These are phyloP conservation scores for Podaxis sp. DNA, from an alignment of 768 basidiomycete genomes.

Conservation along the genomic window DNA sequence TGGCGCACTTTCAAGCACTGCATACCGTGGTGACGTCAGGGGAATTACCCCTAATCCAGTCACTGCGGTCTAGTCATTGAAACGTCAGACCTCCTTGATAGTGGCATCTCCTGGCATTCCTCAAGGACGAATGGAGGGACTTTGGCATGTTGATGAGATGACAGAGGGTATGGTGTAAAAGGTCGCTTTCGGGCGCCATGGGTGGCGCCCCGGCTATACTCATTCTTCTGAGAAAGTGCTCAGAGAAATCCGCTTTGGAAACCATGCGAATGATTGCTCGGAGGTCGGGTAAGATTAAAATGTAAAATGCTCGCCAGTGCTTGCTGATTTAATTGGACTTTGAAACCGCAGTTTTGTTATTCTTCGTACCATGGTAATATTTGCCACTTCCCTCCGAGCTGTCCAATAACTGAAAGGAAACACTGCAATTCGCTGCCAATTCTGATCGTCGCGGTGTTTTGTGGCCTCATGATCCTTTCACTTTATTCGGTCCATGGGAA, in stretches of 20 bases:
- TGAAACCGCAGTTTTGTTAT: neutral
- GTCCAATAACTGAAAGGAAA: neutral
- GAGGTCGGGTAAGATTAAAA: neutral
- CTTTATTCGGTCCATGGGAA: neutral
- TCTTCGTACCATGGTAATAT: neutral
- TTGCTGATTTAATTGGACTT: neutral
- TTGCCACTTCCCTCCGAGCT: neutral
- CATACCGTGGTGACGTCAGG: neutral
- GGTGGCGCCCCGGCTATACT: too few relatives aligned
- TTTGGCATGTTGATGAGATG: too few relatives aligned
- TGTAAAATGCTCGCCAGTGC: neutral
- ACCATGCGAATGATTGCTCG: too few relatives aligned
- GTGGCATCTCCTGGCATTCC: too few relatives aligned
- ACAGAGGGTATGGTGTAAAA: too few relatives aligned
- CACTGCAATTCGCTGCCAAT: neutral
- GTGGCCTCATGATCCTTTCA: neutral
- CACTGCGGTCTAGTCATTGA: neutral
- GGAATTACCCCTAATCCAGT: neutral
- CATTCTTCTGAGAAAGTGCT: too few relatives aligned
- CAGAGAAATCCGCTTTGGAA: too few relatives aligned
- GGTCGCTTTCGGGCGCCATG: too few relatives aligned
- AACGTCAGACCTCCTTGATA: too few relatives aligned
- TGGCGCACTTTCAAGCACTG: neutral
- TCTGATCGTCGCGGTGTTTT: neutral
- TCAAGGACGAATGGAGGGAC: too few relatives aligned